Base-by-base conservation (phyloP, 1,284 basidiomycete genomes). In the Hemileia vastatrix region DNA sequence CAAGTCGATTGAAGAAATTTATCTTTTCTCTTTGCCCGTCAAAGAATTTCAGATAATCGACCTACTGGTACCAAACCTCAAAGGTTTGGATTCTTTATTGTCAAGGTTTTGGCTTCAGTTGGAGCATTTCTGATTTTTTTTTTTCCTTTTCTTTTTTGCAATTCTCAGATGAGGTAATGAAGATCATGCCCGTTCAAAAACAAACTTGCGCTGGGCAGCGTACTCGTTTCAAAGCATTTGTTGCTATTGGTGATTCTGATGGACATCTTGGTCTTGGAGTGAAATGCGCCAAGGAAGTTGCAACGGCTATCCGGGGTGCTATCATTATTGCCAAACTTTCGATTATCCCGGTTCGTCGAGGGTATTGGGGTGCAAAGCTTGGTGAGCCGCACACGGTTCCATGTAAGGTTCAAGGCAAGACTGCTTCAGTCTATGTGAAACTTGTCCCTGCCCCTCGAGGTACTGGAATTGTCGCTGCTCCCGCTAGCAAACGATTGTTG, bases 1-100 rank as follows among this genome's bases (percentile, higher is more conserved):
- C 83, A 96, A 95, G 82, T 96, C 92, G 55, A 95, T 99, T 85
- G 95, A 99, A 80, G 95, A 99, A 79, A 96, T 98, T 81, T 99
- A 98, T 83, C 90, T 99, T 76, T 99, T 98, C 86, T 99, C 95
- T 51, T 88, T 99, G 69, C 93, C 95, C 70, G 88, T 96, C 79
- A 96, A 96, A 81, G 92, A 96, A 81, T 96, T 81, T 83, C 93
- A 96, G 79, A 94, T 96, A 78, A 86, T 96, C 82, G 92, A 96
- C 81, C 85, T 86, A 78, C 94, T 96, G 87, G 84, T 95, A 55
- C 92, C 93, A 73, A 89, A 90, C 78, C 87, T 96, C 80, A 96
- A 96, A 83, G 92, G 68, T 72, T 21, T 56, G 63, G 62, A 19
- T 40, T 59, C 58, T 19, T 40, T 31, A 19, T 49, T 19, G 2